Conservation (phyloP, 2,329 filamentous ascomycete genomes). For the Colletotrichum tropicicola region DNA sequence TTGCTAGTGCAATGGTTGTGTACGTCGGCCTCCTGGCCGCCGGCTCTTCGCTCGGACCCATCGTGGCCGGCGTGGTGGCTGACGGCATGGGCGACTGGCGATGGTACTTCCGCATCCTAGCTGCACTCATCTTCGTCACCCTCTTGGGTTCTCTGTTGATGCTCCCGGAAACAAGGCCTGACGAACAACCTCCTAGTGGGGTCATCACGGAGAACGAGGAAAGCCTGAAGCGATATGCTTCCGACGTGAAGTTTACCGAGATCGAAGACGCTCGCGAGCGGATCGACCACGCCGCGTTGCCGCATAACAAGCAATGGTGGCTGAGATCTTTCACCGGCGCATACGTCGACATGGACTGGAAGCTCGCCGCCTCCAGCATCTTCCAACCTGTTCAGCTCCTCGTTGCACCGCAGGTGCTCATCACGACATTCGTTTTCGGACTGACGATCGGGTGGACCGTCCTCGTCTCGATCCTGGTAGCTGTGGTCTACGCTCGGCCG, state of each 20-base stretch:
- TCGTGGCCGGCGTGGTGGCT: slow-evolving; percentile 29
- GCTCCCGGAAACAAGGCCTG: slow-evolving; percentile 32
- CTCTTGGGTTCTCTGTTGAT: slow-evolving; percentile 29
- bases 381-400: slow-evolving; percentile 8
- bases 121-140: slow-evolving; percentile 29
- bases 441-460: slow-evolving; percentile 23
- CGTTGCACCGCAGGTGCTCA: slow-evolving; percentile 14
- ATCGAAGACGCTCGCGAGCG: not conserved
- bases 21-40: slow-evolving; percentile 27
- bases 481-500: slow-evolving; percentile 13
- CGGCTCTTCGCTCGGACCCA: slow-evolving; percentile 33
- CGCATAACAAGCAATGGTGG: slow-evolving; percentile 7
- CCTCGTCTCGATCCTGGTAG: slow-evolving; percentile 4
- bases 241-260: not conserved
- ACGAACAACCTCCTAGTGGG: not conserved
- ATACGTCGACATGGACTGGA: slow-evolving; percentile 24
- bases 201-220: not conserved
- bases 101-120: slow-evolving; percentile 32
- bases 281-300: too few relatives aligned
- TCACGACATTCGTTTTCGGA: slow-evolving; percentile 21
- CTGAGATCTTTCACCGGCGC: slow-evolving; percentile 15
- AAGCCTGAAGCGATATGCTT: not conserved
- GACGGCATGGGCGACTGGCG: slow-evolving; percentile 28
- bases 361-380: not conserved
- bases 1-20: slow-evolving; percentile 36